Percentiles rank a stretch among this genome's conserved stretches.
These are phyloP conservation scores for Sphaerulina populicola DNA, from an alignment of 2,329 filamentous ascomycete species.

Conservation along the genomic window DNA sequence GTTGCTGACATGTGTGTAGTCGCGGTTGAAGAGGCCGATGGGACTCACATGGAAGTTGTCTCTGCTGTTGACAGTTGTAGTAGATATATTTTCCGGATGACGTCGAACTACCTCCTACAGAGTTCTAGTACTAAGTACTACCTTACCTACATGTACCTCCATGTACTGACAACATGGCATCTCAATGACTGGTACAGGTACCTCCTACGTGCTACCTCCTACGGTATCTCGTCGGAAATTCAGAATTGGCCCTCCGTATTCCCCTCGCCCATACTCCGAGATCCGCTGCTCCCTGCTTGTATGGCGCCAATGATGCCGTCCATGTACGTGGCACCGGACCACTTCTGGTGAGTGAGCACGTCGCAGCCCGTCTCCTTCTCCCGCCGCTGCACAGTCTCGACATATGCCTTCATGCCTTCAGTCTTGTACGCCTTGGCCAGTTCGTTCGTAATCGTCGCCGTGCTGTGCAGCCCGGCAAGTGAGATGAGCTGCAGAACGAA, in stretches of 20 bases:
- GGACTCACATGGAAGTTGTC: too few species aligned
- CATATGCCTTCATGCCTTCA: conserved; percentile 94
- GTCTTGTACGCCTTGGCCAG: conserved; percentile 74
- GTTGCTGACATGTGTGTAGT: neutral
- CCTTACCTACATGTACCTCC: too few species aligned
- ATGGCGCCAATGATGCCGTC: conserved; percentile 86
- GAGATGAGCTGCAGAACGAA: conserved; percentile 59
- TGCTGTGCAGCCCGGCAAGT: conserved; percentile 55
- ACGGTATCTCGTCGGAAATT: too few species aligned
- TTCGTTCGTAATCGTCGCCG: conserved; percentile 59
- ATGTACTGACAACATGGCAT: too few species aligned
- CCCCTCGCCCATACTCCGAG: conserved; percentile 88
- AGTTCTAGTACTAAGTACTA: too few species aligned
- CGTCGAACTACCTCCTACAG: too few species aligned
- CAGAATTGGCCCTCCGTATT: conserved; percentile 64
- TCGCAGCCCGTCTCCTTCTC: conserved; percentile 90
- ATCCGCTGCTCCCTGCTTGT: conserved; percentile 81
- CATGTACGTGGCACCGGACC: conserved; percentile 66
- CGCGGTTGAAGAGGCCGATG: too few species aligned
- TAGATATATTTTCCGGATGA: too few species aligned
- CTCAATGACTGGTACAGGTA: neutral
- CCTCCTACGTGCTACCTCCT: neutral
- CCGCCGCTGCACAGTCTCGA: conserved; percentile 78
- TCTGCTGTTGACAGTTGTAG: too few species aligned
- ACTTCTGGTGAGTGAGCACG: conserved; percentile 91